A percentile compares a stretch with the other conserved stretches of the same genome.
Evolutionary conservation across 1,139 yeast genomes (phyloP).

Genomic region (Candida tetrigidarum): DNA sequence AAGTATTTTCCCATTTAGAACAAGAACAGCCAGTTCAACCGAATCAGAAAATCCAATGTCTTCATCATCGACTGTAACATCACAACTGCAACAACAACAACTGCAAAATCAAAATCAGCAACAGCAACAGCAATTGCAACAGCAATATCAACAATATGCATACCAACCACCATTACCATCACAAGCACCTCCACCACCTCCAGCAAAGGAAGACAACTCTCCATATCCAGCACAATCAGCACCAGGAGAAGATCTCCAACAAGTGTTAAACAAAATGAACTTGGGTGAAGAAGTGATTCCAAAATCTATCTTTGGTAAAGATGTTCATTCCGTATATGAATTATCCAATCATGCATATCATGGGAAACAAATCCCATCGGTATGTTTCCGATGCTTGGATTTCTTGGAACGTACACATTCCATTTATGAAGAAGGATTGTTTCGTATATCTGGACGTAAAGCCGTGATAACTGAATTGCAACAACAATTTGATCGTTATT

Average conservation of each 20-base stretch:
- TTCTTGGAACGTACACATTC: constrained; percentile 72
- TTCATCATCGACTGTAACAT: not conserved
- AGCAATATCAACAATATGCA: not conserved
- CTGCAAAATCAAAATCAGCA: too few species aligned
- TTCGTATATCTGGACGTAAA: constrained; percentile 89
- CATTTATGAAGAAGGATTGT: constrained; percentile 85
- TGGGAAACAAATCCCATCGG: constrained; percentile 67
- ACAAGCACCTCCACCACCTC: constrained; percentile 11
- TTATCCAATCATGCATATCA: constrained; percentile 52
- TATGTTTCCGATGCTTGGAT: constrained; percentile 76
- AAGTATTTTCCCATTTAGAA: constrained; percentile 63
- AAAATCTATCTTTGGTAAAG: constrained; percentile 65
- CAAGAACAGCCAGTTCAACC: constrained; percentile 23
- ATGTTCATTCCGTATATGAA: constrained; percentile 55
- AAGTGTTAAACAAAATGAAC: constrained; percentile 43
- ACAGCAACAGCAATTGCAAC: not conserved
- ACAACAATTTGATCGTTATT: constrained; percentile 63
- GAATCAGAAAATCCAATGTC: too few species aligned
- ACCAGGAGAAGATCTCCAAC: constrained; percentile 30
- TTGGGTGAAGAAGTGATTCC: constrained; percentile 41
- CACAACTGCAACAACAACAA: not conserved
- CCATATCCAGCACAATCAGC: not conserved
- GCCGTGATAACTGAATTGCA: constrained; percentile 74
- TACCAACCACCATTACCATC: constrained; percentile 7
- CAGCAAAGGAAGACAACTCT: too few species aligned